Evolutionary conservation across 2,329 filamentous ascomycete genomes (phyloP).

Genomic region (Beauveria asiatica): DNA sequence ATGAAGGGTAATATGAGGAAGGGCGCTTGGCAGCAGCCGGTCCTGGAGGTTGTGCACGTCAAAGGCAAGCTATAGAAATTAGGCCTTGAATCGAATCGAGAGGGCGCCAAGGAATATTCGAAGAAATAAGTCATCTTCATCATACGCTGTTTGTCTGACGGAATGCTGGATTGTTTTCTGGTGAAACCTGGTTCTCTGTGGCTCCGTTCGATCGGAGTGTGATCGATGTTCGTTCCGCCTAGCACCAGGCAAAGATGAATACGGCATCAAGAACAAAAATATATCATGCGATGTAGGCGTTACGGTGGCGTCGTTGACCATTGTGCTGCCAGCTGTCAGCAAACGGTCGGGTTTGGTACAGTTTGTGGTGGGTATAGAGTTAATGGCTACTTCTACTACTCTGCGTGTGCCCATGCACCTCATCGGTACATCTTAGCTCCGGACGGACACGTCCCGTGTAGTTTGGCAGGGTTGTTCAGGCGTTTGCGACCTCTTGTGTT

Average conservation of each 20-base stretch:
- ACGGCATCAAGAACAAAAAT: too few relatives aligned
- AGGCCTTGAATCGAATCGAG: not conserved
- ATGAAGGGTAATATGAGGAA: slow-evolving; percentile 93
- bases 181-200: not conserved
- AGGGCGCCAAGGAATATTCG: too few relatives aligned
- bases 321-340: not conserved
- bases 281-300: not conserved
- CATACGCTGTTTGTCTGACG: not conserved
- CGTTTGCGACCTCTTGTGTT: not conserved
- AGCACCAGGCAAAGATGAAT: not conserved
- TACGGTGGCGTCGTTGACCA: too few relatives aligned
- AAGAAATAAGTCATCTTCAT: not conserved
- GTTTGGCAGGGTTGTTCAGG: not conserved
- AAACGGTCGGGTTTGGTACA: not conserved
- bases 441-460: not conserved
- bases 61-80: slow-evolving; percentile 62
- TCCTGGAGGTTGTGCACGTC: slow-evolving; percentile 69
- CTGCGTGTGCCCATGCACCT: not conserved
- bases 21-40: slow-evolving; percentile 80
- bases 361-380: not conserved
- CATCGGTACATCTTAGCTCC: not conserved
- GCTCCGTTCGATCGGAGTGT: not conserved
- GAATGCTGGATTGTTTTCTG: not conserved
- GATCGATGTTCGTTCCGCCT: too few relatives aligned
- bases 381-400: not conserved